Percentiles rank a stretch among this genome's conserved stretches.
phyloP scores from a whole-genome alignment of 1,284 basidiomycete species.

The Sporisorium exsertum region DNA sequence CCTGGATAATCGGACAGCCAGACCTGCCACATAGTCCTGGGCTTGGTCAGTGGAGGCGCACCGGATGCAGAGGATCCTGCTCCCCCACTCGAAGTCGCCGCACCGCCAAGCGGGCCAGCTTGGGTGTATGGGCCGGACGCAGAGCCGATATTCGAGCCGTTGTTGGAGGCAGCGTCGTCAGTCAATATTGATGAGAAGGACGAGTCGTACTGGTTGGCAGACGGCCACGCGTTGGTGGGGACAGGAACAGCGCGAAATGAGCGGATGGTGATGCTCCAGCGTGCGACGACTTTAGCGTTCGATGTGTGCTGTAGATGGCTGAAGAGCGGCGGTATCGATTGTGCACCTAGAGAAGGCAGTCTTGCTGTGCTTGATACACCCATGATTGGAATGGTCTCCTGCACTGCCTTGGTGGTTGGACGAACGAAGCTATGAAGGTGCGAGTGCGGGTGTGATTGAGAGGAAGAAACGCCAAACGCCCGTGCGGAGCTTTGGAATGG shows the following conservation, averaged over 20 bases:
- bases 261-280: constrained; percentile 55
- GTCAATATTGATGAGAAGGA: not conserved
- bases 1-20: constrained; percentile 49
- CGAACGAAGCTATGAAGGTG: too few relatives aligned
- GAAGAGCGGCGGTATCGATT: constrained; percentile 52
- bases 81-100: constrained; percentile 1
- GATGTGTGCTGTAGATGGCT: constrained; percentile 44
- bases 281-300: constrained; percentile 43
- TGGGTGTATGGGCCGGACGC: constrained; percentile 6
- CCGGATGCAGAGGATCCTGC: constrained; percentile 31
- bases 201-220: constrained; percentile 28
- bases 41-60: constrained; percentile 45
- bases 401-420: not conserved
- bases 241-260: constrained; percentile 56
- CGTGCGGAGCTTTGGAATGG: not conserved
- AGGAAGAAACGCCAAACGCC: constrained; percentile 11
- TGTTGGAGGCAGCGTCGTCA: not conserved
- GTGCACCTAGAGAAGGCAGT: constrained; percentile 41
- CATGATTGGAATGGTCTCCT: constrained; percentile 10
- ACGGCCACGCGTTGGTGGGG: constrained; percentile 43
- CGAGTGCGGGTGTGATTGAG: not conserved
- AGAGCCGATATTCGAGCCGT: not conserved
- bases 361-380: constrained; percentile 48
- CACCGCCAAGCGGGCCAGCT: not conserved
- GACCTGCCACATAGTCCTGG: constrained; percentile 53